A percentile compares a stretch with the other conserved stretches of the same genome.
Evolutionary conservation across 805 yeast species (phyloP).

Genomic region (Kuraishia floccosa): DNA sequence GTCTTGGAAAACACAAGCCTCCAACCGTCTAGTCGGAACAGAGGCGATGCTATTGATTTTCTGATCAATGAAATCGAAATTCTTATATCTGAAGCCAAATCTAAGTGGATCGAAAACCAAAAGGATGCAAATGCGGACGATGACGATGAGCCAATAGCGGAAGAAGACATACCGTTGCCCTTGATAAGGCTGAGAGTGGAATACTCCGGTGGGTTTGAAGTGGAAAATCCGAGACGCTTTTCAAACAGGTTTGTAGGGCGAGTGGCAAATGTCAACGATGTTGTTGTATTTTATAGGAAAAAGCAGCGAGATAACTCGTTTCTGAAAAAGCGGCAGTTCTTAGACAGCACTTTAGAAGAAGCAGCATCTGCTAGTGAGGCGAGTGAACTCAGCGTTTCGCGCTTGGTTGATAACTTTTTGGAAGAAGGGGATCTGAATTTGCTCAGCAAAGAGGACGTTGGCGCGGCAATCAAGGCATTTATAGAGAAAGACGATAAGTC

Average conservation of each 20-base stretch:
- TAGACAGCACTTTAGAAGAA: too few relatives aligned
- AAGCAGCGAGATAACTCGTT: slow-evolving; percentile 16
- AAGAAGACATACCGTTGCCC: slow-evolving; percentile 57
- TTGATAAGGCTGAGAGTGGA: slow-evolving; percentile 76
- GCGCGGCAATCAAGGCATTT: slow-evolving; percentile 57
- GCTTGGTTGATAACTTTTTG: slow-evolving; percentile 52
- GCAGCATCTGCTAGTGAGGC: slow-evolving; percentile 22
- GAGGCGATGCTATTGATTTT: slow-evolving; percentile 47
- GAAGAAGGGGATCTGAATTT: slow-evolving; percentile 53
- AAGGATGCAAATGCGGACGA: slow-evolving; percentile 8
- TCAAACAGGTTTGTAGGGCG: slow-evolving; percentile 83
- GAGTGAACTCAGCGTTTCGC: slow-evolving; percentile 38
- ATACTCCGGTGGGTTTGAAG: slow-evolving; percentile 82
- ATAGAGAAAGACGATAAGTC: slow-evolving; percentile 77
- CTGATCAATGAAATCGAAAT: slow-evolving; percentile 54
- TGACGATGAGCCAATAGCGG: slow-evolving; percentile 15
- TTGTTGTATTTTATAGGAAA: slow-evolving; percentile 57
- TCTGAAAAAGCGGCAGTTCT: slow-evolving; percentile 7
- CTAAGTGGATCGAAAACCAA: slow-evolving; percentile 29
- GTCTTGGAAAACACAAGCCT: slow-evolving; percentile 42
- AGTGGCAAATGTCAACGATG: slow-evolving; percentile 87
- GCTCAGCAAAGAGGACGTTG: slow-evolving; percentile 66
- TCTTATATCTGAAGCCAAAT: slow-evolving; percentile 49
- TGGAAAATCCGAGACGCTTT: slow-evolving; percentile 82
- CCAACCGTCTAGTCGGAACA: slow-evolving; percentile 49